Conservation (phyloP, 305 asterid species). For the Fraxinus sp. region DNA sequence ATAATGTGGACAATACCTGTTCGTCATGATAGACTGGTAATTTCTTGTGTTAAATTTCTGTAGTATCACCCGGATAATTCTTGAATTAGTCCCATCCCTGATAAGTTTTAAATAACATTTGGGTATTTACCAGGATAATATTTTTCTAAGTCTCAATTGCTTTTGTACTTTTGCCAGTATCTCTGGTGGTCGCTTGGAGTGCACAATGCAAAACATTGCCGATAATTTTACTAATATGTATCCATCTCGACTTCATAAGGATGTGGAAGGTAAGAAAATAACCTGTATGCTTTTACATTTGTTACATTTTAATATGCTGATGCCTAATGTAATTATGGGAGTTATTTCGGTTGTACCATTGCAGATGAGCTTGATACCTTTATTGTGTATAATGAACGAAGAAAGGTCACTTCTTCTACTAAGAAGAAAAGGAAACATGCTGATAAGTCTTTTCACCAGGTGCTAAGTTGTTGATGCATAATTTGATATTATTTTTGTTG, state of each 20-base stretch:
- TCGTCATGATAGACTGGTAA: conserved; percentile 12
- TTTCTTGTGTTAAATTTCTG: neutral
- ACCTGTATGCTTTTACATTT: conserved; percentile 5
- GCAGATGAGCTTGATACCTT: conserved; percentile 87
- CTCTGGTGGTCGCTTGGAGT: conserved; percentile 94
- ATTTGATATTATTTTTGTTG: conserved; percentile 18
- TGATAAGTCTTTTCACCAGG: conserved; percentile 85
- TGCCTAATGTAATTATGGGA: conserved; percentile 24
- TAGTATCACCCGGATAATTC: conserved; percentile 6
- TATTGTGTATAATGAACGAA: conserved; percentile 78
- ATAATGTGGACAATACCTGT: neutral
- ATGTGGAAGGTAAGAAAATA: conserved; percentile 57
- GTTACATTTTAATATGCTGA: conserved; percentile 15
- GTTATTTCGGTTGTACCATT: conserved; percentile 20
- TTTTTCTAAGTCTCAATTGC: conserved; percentile 11
- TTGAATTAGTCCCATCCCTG: neutral
- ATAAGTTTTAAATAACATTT: conserved; percentile 9
- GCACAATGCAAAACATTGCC: conserved; percentile 97
- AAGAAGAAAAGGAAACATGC: conserved; percentile 78
- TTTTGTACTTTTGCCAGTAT: conserved; percentile 48
- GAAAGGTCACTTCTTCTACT: conserved; percentile 97
- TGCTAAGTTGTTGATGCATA: conserved; percentile 26
- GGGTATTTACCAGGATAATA: conserved; percentile 4
- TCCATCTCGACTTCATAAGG: conserved; percentile 69
- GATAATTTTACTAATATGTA: conserved; percentile 65